These are phyloP conservation scores for Panellus pusillus DNA, from an alignment of 768 basidiomycete genomes.

Conservation along the genomic window DNA sequence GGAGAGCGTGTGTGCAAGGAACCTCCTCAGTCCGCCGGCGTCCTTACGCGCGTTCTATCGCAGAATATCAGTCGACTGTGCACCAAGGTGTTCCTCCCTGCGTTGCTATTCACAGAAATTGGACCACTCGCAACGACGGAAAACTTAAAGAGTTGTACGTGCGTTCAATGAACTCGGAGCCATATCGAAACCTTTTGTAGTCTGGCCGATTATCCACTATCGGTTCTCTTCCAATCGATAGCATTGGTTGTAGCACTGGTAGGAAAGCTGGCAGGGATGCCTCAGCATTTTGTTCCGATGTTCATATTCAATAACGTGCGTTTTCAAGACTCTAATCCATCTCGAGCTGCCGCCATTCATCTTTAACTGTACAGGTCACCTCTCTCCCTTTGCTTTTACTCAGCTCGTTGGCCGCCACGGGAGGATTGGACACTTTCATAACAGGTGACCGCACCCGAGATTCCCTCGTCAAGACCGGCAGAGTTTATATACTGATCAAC, in stretches of 20 bases:
- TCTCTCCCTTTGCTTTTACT: slow-evolving; percentile 21
- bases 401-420: slow-evolving; percentile 14
- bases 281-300: slow-evolving; percentile 17
- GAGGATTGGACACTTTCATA: slow-evolving; percentile 13
- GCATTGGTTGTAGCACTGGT: slow-evolving; percentile 9
- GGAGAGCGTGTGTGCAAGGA: slow-evolving; percentile 5
- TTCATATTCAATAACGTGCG: slow-evolving; percentile 22
- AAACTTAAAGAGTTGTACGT: slow-evolving; percentile 13
- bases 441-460: slow-evolving; percentile 10
- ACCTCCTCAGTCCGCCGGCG: too few species aligned
- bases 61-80: slow-evolving; percentile 13
- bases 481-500: slow-evolving; percentile 21
- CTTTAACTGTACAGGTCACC: slow-evolving; percentile 9
- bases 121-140: slow-evolving; percentile 14
- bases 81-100: slow-evolving; percentile 18
- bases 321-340: not conserved
- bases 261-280: slow-evolving; percentile 9
- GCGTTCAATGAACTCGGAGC: not conserved
- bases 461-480: slow-evolving; percentile 1
- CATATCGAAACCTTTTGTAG: not conserved
- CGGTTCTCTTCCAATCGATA: slow-evolving; percentile 16
- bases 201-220: slow-evolving; percentile 22
- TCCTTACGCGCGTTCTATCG: not conserved
- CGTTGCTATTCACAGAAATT: slow-evolving; percentile 20
- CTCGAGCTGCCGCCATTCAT: not conserved